Percentiles rank a stretch among this genome's conserved stretches.
phyloP scores from a whole-genome alignment of 805 yeast species.

The Jamesozyma jinghongensis region DNA sequence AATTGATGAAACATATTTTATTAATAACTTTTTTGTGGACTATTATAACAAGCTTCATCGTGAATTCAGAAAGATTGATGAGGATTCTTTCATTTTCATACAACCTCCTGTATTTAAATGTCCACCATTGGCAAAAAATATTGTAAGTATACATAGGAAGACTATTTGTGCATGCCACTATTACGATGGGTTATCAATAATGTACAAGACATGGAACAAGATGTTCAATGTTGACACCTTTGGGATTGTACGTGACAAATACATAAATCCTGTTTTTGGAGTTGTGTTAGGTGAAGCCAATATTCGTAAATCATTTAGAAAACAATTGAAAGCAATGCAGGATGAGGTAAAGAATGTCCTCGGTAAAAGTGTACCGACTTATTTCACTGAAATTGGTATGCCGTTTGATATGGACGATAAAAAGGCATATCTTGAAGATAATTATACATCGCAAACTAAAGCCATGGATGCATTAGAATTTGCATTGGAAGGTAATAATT shows the following conservation, averaged over 20 bases:
- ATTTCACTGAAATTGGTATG: constrained; percentile 94
- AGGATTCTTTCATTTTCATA: constrained; percentile 47
- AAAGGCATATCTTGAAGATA: constrained; percentile 55
- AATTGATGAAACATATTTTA: constrained; percentile 47
- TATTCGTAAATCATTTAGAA: constrained; percentile 61
- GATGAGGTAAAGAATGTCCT: constrained; percentile 52
- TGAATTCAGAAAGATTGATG: constrained; percentile 39
- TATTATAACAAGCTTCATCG: constrained; percentile 45
- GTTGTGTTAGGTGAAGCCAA: constrained; percentile 75
- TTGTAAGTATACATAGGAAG: constrained; percentile 46
- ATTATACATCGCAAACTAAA: constrained; percentile 61
- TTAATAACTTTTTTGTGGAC: constrained; percentile 55
- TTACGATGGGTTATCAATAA: constrained; percentile 88
- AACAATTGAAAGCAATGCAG: constrained; percentile 59
- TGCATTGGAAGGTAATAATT: constrained; percentile 66
- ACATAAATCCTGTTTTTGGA: constrained; percentile 62
- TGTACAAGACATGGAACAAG: constrained; percentile 86
- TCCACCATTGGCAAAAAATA: constrained; percentile 58
- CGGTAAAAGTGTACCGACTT: constrained; percentile 58
- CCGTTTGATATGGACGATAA: constrained; percentile 92
- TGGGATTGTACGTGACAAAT: constrained; percentile 74
- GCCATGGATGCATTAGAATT: constrained; percentile 77
- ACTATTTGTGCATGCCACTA: constrained; percentile 82
- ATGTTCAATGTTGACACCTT: constrained; percentile 78
- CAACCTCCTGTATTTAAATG: constrained; percentile 75